Base-by-base conservation (phyloP, 2,329 filamentous ascomycete genomes). In the Fusarium tupiense region DNA sequence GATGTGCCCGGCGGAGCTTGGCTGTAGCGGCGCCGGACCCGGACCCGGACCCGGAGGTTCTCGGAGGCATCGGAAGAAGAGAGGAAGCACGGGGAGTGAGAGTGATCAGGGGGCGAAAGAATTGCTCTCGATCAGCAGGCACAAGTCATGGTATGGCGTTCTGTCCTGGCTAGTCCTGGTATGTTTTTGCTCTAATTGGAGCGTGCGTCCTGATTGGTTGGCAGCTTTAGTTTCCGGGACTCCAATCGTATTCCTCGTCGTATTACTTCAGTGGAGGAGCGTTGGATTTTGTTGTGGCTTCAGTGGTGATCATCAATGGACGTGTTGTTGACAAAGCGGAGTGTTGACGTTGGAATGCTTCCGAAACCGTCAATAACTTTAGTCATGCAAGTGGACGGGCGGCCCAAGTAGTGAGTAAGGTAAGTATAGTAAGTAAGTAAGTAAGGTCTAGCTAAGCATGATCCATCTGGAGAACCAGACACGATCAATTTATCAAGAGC, bases 1-100 rank as follows among this genome's bases (percentile, higher is more conserved):
- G 80, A 75, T 84, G 82, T 9, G 82, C 78, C 41, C 82, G 81
- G 24, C 83, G 80, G 20, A 80, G 78, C 71, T 83, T 82, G 63
- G 76, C 63, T 29, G 69, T 47, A 44, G 60, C 69, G 37, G 54
- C 47, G 26, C 71, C 65, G 67, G 71, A 59, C 33, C 66, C 69
- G 67, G 67, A 68, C 6, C 63, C 63, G 66, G 67, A 68, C 17
- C 63, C 65, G 66, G 77, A 63, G 43, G 37, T 61, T 47, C 56
- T 60, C 70, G 74, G 76, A 61, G 73, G 65, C 75, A 77, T 73
- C 59, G 62, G 57, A 65, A 56, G 47, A 31, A 19, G 20, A 17
- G 9, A 53, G n/a, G 17, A 53, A 26, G 50, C 26, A 53, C 29
- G n/a, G 35, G 20, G 17, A 22, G 40, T 31, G 46, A 33, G 38